A percentile compares a stretch with the other conserved stretches of the same genome.
Conservation (phyloP, 805 yeast genomes). For the Kazachstania bromeliacearum region DNA sequence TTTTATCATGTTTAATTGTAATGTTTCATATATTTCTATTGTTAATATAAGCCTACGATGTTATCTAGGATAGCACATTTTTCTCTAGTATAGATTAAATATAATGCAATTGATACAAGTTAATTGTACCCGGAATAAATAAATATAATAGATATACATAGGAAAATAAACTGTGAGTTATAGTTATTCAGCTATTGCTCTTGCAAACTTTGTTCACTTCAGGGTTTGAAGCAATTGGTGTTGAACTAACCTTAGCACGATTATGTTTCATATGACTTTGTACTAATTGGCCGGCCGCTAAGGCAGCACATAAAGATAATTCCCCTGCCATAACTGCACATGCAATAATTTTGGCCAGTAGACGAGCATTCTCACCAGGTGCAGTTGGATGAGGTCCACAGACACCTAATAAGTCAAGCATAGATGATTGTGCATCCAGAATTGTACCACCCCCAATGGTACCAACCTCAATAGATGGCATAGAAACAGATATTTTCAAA, state of each 20-base stretch:
- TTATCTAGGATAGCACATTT: no score
- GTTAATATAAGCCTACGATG: no score
- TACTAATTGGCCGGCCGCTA: constrained; percentile 97
- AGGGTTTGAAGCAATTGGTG: no score
- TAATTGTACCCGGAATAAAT: not conserved
- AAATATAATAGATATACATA: not conserved
- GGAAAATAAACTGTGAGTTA: no score
- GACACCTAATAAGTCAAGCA: constrained; percentile 89
- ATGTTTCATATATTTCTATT: no score
- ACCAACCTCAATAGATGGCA: constrained; percentile 99
- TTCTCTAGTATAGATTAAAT: no score
- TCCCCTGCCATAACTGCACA: constrained; percentile 95
- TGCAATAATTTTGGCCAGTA: constrained; percentile 86
- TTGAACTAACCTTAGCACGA: constrained; percentile 56
- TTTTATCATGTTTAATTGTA: no score
- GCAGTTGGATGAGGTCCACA: constrained; percentile 89
- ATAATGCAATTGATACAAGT: not conserved
- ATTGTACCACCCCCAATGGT: constrained; percentile 99
- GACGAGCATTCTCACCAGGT: constrained; percentile 93
- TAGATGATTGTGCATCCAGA: constrained; percentile 91
- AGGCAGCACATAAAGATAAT: constrained; percentile 85
- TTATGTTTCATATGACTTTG: constrained; percentile 96
- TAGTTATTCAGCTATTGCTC: no score
- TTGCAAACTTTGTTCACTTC: no score
- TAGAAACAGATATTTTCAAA: constrained; percentile 86